Evolutionary conservation across 2,329 filamentous ascomycete species (phyloP).

Genomic region (Colletotrichum eremochloae): DNA sequence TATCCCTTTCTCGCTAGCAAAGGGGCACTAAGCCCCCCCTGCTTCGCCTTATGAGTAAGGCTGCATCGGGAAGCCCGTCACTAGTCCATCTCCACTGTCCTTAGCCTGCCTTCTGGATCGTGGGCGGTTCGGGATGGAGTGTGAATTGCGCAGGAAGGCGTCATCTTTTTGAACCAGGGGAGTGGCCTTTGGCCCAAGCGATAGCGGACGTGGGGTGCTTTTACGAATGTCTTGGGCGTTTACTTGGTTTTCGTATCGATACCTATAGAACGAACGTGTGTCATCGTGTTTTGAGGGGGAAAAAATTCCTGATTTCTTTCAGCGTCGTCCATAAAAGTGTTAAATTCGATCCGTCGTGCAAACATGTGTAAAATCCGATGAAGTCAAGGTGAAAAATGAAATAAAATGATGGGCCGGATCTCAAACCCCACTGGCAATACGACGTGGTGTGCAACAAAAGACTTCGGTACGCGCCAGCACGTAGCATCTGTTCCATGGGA

Average conservation of each 20-base stretch:
- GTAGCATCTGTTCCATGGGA: background rate
- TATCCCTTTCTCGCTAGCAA: background rate
- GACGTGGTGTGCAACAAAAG: background rate
- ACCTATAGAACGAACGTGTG: slow-evolving; percentile 21
- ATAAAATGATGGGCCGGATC: background rate
- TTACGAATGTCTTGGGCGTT: slow-evolving; percentile 36
- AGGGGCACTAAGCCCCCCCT: background rate
- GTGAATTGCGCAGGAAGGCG: background rate
- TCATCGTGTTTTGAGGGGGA: background rate
- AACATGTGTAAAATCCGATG: background rate
- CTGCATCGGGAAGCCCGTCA: slow-evolving; percentile 18
- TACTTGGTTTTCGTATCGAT: slow-evolving; percentile 33
- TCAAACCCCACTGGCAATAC: background rate
- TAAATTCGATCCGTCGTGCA: background rate
- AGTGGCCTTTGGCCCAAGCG: slow-evolving; percentile 9
- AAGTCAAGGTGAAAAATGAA: background rate
- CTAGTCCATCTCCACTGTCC: slow-evolving; percentile 19
- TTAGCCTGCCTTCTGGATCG: slow-evolving; percentile 34
- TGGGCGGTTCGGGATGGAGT: slow-evolving; percentile 6
- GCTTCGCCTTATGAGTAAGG: slow-evolving; percentile 17
- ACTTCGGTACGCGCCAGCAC: background rate
- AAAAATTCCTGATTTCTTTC: background rate
- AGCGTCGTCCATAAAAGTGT: slow-evolving; percentile 5
- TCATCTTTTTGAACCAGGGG: background rate
- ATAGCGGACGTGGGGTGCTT: slow-evolving; percentile 19